Evolutionary conservation across 208 protist species (phyloP).

Genomic region (Strigomonas oncopelti): DNA sequence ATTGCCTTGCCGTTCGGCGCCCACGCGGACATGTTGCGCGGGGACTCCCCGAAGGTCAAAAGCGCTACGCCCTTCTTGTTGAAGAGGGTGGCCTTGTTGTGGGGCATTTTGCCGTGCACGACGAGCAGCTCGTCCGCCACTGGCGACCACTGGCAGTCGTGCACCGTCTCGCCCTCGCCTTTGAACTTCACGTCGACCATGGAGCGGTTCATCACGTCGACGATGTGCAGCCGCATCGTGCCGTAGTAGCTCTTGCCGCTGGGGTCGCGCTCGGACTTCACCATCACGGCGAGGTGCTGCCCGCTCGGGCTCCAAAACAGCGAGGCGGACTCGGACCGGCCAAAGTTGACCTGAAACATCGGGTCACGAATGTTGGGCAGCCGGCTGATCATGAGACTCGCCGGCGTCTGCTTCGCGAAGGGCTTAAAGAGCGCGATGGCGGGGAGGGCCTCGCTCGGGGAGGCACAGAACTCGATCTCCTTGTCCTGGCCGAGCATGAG

Average conservation of each 20-base stretch:
- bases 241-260: slow-evolving; percentile 90
- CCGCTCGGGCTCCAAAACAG: slow-evolving; percentile 69
- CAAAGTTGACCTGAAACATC: slow-evolving; percentile 66
- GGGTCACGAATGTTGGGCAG: slow-evolving; percentile 63
- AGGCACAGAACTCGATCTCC: slow-evolving; percentile 66
- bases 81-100: slow-evolving; percentile 87
- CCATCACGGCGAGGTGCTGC: slow-evolving; percentile 60
- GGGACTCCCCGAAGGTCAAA: slow-evolving; percentile 81
- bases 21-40: slow-evolving; percentile 82
- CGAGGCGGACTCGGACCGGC: slow-evolving; percentile 58
- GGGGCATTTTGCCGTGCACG: slow-evolving; percentile 86
- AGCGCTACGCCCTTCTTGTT: slow-evolving; percentile 71
- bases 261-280: slow-evolving; percentile 77
- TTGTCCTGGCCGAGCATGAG: slow-evolving; percentile 76
- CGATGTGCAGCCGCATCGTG: slow-evolving; percentile 63
- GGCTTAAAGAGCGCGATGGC: slow-evolving; percentile 81
- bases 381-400: slow-evolving; percentile 59
- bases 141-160: slow-evolving; percentile 85
- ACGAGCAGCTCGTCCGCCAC: slow-evolving; percentile 78
- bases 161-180: slow-evolving; percentile 70
- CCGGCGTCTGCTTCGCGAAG: slow-evolving; percentile 72
- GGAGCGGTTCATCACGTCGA: slow-evolving; percentile 62
- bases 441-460: slow-evolving; percentile 41
- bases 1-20: slow-evolving; percentile 66
- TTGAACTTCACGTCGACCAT: slow-evolving; percentile 68